Percentiles rank a stretch among this genome's conserved stretches.
Conservation (phyloP, 345 rosid genomes). For the Syzygium jambos region DNA sequence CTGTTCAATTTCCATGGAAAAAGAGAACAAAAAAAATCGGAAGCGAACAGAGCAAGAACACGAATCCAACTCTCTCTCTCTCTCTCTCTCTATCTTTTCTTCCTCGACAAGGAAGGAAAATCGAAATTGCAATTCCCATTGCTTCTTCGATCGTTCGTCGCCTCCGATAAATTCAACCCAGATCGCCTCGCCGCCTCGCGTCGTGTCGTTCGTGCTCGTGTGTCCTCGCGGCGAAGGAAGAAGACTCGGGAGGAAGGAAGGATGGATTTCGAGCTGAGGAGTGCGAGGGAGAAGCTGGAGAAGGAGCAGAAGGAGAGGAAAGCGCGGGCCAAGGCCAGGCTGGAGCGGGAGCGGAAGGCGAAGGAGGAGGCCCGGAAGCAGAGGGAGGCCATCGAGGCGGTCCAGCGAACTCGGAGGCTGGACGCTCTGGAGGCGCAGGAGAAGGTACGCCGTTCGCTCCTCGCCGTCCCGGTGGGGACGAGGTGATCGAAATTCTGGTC, state of each 20-base stretch:
- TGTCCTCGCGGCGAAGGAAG: not conserved
- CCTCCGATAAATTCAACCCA: not conserved
- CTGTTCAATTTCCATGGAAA: not conserved
- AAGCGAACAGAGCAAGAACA: not conserved
- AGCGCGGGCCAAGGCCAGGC: constrained; percentile 53
- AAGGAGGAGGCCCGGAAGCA: constrained; percentile 62
- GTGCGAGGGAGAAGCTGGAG: constrained; percentile 88
- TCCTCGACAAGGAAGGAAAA: not conserved
- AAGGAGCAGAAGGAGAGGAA: constrained; percentile 87
- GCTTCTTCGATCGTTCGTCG: not conserved
- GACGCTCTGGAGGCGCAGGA: constrained; percentile 71
- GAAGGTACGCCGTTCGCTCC: constrained; percentile 33
- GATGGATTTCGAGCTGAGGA: constrained; percentile 92
- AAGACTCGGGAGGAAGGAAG: constrained; percentile 40
- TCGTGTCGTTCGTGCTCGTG: not conserved
- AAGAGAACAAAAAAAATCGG: not conserved
- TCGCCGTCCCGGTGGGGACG: not conserved
- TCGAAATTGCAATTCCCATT: not conserved
- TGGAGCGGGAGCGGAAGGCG: constrained; percentile 63
- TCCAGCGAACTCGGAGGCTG: constrained; percentile 67
- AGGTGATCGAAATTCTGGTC: not conserved
- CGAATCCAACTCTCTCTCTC: not conserved
- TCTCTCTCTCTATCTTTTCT: not conserved
- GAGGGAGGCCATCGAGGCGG: constrained; percentile 89
- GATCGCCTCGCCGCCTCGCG: not conserved